These are phyloP conservation scores for Zea luxurians DNA, from an alignment of 176 grass and related monocot genomes.

Conservation along the genomic window DNA sequence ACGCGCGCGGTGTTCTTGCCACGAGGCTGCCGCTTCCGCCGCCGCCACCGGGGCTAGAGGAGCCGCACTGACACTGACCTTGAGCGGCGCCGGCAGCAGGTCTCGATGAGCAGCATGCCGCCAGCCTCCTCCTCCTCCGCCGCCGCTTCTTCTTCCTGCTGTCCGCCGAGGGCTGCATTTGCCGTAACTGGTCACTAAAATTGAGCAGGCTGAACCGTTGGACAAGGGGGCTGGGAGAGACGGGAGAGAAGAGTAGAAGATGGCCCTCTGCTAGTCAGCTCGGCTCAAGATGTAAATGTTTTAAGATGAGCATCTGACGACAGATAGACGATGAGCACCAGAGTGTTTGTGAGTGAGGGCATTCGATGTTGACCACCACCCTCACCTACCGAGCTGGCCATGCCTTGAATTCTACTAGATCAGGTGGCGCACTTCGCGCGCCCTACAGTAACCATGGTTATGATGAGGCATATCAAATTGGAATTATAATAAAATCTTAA, in stretches of 20 bases:
- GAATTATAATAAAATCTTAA: no score
- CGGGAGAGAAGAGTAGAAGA: not conserved
- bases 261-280: not conserved
- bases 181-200: not conserved
- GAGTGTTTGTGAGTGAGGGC: not conserved
- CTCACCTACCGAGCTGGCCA: not conserved
- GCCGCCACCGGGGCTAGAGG: not conserved
- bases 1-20: not conserved
- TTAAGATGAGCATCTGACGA: not conserved
- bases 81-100: not conserved
- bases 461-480: no score
- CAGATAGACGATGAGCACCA: not conserved
- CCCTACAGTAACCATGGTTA: no score
- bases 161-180: not conserved
- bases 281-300: not conserved
- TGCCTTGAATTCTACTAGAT: slow-evolving; percentile 3
- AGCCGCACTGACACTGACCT: not conserved
- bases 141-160: not conserved
- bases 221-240: not conserved
- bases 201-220: not conserved
- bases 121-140: not conserved
- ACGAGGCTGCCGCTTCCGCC: not conserved
- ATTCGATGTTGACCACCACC: slow-evolving; percentile 36
- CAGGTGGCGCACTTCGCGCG: no score
- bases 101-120: not conserved